Evolutionary conservation across 2,329 filamentous ascomycete genomes (phyloP).

Genomic region (Aspergillus ruber): DNA sequence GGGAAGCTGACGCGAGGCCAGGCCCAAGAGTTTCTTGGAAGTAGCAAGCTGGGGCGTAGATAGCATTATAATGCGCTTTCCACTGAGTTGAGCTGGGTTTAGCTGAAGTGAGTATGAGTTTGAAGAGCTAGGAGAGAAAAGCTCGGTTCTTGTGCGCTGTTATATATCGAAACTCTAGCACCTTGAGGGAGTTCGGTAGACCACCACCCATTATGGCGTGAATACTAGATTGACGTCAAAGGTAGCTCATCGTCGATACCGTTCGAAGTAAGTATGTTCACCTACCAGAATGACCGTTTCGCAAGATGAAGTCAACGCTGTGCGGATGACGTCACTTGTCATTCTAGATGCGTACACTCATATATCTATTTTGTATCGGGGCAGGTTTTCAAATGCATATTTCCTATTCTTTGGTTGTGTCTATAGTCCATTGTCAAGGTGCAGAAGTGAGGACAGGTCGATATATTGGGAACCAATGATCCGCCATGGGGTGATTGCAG

Average conservation of each 20-base stretch:
- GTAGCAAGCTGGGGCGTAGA: conserved; percentile 1
- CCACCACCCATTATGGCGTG: conserved; percentile 1
- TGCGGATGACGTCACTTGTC: background rate
- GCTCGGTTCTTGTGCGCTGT: background rate
- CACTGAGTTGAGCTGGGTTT: no score
- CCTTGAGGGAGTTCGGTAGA: background rate
- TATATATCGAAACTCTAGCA: background rate
- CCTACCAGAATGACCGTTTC: background rate
- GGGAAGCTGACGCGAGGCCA: conserved; percentile 4
- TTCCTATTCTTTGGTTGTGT: no score
- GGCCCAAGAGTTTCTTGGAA: conserved; percentile 5
- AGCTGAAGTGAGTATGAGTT: background rate
- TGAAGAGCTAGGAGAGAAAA: background rate
- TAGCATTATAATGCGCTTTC: conserved; percentile 6
- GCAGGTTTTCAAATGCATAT: no score
- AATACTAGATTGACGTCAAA: conserved; percentile 15
- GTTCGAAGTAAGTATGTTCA: no score
- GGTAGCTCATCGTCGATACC: conserved; percentile 7
- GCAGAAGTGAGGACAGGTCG: no score
- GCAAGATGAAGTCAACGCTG: conserved; percentile 2
- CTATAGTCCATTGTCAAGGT: no score
- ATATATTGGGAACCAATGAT: no score
- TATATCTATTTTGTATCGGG: no score
- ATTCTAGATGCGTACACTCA: background rate
- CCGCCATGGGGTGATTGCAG: no score